These are phyloP conservation scores for Platismatia glauca DNA, from an alignment of 495 filamentous ascomycete genomes.

Conservation along the genomic window DNA sequence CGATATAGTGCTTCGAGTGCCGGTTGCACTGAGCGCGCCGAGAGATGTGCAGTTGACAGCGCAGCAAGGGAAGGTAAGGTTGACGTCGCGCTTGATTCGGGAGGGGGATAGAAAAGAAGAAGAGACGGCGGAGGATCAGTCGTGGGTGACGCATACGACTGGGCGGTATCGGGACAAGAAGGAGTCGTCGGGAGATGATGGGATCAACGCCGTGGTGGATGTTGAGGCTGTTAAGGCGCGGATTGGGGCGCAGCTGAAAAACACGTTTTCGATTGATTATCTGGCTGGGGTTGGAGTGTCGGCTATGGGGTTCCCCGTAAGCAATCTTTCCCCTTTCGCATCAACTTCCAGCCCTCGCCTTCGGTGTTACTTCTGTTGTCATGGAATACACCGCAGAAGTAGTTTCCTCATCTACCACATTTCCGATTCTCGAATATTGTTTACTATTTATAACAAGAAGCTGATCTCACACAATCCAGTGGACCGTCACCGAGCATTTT, in stretches of 20 bases:
- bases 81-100: not conserved
- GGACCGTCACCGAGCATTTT: conserved; percentile 35
- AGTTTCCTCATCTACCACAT: not conserved
- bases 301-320: conserved; percentile 36
- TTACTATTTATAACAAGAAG: not conserved
- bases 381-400: too few relatives aligned
- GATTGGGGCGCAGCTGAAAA: conserved; percentile 19
- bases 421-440: not conserved
- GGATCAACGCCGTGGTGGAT: not conserved
- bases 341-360: not conserved
- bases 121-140: conserved; percentile 18
- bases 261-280: conserved; percentile 34
- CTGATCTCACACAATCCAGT: conserved; percentile 13
- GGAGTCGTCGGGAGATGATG: not conserved
- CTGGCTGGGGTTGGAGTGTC: conserved; percentile 35
- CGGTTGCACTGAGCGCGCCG: conserved; percentile 29
- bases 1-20: conserved; percentile 27
- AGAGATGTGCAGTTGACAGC: conserved; percentile 27
- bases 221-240: conserved; percentile 3
- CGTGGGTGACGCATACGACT: conserved; percentile 37
- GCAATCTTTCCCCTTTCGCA: not conserved
- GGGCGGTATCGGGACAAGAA: conserved; percentile 9
- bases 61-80: not conserved
- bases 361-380: too few relatives aligned
- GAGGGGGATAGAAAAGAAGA: not conserved